A percentile compares a stretch with the other conserved stretches of the same genome.
Evolutionary conservation across 73 alveolate species (phyloP).

Genomic region (Stentor roeselii): DNA sequence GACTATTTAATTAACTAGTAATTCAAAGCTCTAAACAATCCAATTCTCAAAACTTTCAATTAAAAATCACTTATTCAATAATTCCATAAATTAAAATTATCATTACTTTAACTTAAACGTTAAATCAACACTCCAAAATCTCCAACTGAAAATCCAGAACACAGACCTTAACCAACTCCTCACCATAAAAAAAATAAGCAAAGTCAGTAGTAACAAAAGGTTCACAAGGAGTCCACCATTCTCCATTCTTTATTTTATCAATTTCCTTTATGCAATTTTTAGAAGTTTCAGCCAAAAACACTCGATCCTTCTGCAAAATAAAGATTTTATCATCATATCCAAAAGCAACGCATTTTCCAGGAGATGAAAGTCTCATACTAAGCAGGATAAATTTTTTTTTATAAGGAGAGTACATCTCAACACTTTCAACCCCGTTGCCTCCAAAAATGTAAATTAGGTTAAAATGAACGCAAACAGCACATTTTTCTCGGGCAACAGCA

Average conservation of each 20-base stretch:
- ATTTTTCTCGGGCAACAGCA: not conserved
- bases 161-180: not conserved
- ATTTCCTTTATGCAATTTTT: not conserved
- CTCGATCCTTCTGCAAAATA: not conserved
- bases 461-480: not conserved
- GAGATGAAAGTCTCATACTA: not conserved
- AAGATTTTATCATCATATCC: not conserved
- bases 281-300: not conserved
- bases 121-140: no score
- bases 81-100: no score
- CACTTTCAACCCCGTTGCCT: not conserved
- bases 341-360: not conserved
- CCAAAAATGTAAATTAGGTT: not conserved
- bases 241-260: not conserved
- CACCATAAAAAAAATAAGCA: not conserved
- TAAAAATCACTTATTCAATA: no score
- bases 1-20: no score
- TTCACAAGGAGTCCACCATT: constrained; percentile 8
- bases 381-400: not conserved
- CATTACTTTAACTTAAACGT: no score
- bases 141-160: no score
- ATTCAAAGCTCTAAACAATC: no score
- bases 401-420: not conserved
- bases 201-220: not conserved
- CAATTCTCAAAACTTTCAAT: no score